Evolutionary conservation across 768 basidiomycete species (phyloP).

Genomic region (Phaeotremella fagi): DNA sequence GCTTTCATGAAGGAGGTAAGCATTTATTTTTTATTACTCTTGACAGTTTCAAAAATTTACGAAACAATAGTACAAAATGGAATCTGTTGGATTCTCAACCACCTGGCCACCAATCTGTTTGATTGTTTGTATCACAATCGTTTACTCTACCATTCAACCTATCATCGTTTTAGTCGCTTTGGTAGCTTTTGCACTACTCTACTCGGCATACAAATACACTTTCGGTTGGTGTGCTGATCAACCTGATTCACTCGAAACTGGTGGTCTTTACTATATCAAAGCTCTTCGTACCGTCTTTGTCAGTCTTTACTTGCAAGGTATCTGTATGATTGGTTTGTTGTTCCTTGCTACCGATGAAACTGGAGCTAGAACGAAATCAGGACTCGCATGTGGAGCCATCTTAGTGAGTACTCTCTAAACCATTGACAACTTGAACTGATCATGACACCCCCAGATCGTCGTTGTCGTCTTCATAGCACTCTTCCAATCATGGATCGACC

Average conservation of each 20-base stretch:
- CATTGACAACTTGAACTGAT: conserved; percentile 2
- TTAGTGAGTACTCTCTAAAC: conserved; percentile 30
- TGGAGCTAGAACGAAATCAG: conserved; percentile 33
- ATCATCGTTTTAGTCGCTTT: conserved; percentile 46
- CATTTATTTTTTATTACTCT: neutral
- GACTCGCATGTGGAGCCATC: conserved; percentile 46
- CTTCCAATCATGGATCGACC: conserved; percentile 45
- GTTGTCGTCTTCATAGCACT: conserved; percentile 37
- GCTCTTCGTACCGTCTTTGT: conserved; percentile 49
- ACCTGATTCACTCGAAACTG: conserved; percentile 48
- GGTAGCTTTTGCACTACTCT: conserved; percentile 46
- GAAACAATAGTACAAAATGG: conserved; percentile 32
- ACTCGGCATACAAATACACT: conserved; percentile 48
- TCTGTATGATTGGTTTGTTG: conserved; percentile 48
- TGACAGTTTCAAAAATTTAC: neutral
- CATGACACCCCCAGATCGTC: conserved; percentile 26
- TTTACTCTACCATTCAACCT: conserved; percentile 49
- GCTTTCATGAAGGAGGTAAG: conserved; percentile 32
- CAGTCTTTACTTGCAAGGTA: conserved; percentile 46
- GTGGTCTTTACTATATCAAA: conserved; percentile 50
- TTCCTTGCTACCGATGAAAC: conserved; percentile 45
- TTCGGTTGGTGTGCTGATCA: conserved; percentile 49
- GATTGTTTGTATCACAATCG: conserved; percentile 47
- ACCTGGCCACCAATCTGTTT: conserved; percentile 45
- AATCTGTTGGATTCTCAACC: conserved; percentile 33